A percentile compares a stretch with the other conserved stretches of the same genome.
These are phyloP conservation scores for Vitis vinifera DNA, from an alignment of 164 flowering plant species.

Conservation along the genomic window DNA sequence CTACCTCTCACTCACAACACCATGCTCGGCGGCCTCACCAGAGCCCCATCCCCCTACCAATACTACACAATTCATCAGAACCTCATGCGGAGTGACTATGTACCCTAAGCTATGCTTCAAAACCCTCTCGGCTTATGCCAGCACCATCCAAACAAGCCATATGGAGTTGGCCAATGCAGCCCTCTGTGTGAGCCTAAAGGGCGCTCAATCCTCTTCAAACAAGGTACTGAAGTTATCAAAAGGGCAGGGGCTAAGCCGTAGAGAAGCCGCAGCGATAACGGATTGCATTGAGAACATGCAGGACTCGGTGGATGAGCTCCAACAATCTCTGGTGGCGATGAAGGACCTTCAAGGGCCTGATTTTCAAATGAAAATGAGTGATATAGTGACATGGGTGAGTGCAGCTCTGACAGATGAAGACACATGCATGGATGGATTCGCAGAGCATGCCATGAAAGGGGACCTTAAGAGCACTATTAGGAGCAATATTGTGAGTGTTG, in stretches of 20 bases:
- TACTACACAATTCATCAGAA: conserved; percentile 35
- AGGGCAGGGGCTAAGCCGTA: conserved; percentile 14
- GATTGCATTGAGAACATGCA: conserved; percentile 49
- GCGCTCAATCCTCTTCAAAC: conserved; percentile 24
- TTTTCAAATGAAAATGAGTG: conserved; percentile 34
- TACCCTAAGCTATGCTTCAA: conserved; percentile 45
- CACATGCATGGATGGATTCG: conserved; percentile 60
- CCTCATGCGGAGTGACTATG: conserved; percentile 36
- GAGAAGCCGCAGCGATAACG: conserved; percentile 37
- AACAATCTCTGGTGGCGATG: conserved; percentile 43
- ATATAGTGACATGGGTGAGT: conserved; percentile 64
- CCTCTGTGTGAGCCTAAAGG: conserved; percentile 32
- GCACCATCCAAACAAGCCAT: conserved; percentile 32
- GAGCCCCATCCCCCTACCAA: not conserved
- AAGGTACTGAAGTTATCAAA: conserved; percentile 22
- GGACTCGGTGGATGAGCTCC: conserved; percentile 53
- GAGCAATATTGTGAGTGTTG: conserved; percentile 23
- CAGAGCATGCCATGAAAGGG: conserved; percentile 20
- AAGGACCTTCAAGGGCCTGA: conserved; percentile 30
- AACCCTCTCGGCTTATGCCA: conserved; percentile 40
- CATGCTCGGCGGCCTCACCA: not conserved
- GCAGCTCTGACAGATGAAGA: conserved; percentile 62
- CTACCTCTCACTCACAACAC: not conserved
- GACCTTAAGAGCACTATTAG: conserved; percentile 29
- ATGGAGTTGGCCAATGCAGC: conserved; percentile 35